Conservation (phyloP, 2,329 filamentous ascomycete genomes). For the Rutstroemia sp. region DNA sequence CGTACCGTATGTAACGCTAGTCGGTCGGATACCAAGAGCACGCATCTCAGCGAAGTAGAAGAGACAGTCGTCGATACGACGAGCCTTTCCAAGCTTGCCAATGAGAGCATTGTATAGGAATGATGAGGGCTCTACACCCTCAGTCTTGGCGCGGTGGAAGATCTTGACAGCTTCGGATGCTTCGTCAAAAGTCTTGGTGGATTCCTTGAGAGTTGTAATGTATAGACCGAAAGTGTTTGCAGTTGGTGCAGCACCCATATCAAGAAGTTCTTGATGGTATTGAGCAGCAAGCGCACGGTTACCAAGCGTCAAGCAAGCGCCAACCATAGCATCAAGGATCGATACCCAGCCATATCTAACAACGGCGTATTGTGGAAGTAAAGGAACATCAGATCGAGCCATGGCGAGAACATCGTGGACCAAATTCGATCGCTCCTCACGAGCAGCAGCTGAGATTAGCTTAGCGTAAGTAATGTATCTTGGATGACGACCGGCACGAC, state of each 20-base stretch:
- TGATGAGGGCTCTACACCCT: constrained; percentile 91
- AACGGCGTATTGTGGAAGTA: constrained; percentile 73
- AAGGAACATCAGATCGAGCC: constrained; percentile 82
- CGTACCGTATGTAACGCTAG: constrained; percentile 95
- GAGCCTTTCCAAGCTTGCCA: constrained; percentile 94
- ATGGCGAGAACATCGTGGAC: constrained; percentile 83
- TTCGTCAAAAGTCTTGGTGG: constrained; percentile 95
- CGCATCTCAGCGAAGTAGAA: constrained; percentile 99
- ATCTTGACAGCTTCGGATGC: constrained; percentile 96
- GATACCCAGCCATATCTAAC: constrained; percentile 95
- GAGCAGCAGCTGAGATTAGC: constrained; percentile 82
- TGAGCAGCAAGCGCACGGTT: constrained; percentile 74
- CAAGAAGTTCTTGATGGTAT: constrained; percentile 84
- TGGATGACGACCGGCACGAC: constrained; percentile 81
- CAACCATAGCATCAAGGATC: constrained; percentile 94
- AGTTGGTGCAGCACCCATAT: constrained; percentile 84
- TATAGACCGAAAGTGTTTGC: constrained; percentile 98
- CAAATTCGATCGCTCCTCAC: constrained; percentile 72
- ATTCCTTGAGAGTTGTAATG: constrained; percentile 98
- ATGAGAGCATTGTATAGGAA: constrained; percentile 98
- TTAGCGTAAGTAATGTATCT: constrained; percentile 97
- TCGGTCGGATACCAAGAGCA: constrained; percentile 82
- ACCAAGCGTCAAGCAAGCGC: constrained; percentile 77
- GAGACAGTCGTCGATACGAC: constrained; percentile 94
- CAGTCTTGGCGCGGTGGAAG: constrained; percentile 85